Percentiles rank a stretch among this genome's conserved stretches.
Conservation (phyloP, 257 asterid genomes). For the Rehmannia glutinosa region DNA sequence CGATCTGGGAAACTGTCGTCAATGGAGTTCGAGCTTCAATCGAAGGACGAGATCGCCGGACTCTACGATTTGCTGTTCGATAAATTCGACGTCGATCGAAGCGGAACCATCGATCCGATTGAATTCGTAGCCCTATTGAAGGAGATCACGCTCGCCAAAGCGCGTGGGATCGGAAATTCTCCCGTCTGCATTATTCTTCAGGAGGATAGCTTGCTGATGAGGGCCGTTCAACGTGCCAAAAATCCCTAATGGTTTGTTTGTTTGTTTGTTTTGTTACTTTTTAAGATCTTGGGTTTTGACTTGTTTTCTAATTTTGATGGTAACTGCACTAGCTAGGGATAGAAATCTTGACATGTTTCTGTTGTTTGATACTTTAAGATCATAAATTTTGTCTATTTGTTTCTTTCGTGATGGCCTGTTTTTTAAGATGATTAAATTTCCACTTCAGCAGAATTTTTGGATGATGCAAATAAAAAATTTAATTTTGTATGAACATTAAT, state of each 20-base stretch:
- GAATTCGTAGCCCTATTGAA: conserved; percentile 38
- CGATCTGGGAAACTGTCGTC: conserved; percentile 41
- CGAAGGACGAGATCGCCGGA: conserved; percentile 44
- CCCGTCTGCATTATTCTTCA: conserved; percentile 59
- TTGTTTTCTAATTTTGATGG: too few species aligned
- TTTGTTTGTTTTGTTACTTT: not conserved
- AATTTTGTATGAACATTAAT: too few species aligned
- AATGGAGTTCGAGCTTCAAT: conserved; percentile 46
- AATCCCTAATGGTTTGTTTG: not conserved
- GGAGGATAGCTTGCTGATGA: conserved; percentile 63
- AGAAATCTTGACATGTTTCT: too few species aligned
- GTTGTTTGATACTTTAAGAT: too few species aligned
- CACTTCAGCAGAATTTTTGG: too few species aligned
- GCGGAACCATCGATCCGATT: conserved; percentile 38
- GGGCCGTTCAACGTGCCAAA: conserved; percentile 44
- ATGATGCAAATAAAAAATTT: too few species aligned
- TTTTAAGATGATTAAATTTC: too few species aligned
- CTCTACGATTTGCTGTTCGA: conserved; percentile 40
- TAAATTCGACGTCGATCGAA: conserved; percentile 40
- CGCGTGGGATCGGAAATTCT: conserved; percentile 58
- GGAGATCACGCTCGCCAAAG: conserved; percentile 66
- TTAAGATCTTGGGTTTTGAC: too few species aligned
- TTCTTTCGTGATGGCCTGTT: too few species aligned
- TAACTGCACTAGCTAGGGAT: too few species aligned
- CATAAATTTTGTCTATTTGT: too few species aligned